Base-by-base conservation (phyloP, 257 asterid genomes). In the Penstemon barbatus region DNA sequence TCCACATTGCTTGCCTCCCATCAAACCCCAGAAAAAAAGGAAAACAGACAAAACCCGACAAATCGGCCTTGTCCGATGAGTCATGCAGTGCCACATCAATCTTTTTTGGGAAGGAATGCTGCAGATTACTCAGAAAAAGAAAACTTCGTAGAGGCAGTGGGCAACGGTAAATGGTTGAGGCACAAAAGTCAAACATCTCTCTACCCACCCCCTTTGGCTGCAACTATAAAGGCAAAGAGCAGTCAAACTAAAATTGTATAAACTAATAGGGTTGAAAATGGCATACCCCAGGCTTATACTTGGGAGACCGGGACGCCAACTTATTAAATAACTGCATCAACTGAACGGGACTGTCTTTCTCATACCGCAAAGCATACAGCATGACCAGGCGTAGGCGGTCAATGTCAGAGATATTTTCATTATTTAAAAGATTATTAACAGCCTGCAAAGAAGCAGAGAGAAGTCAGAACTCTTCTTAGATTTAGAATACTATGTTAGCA, bases 301-400 rank as follows among this genome's bases (percentile, higher is more conserved):
- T 88, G 11, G 97, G 97, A 77, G 95, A 87, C 51, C 89, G 81
- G 25, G 99, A 81, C 49, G 99, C 99, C 87, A 94, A 74, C 81
- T 94, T 94, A 76, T 89, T 91, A 78, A 94, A 94, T 71, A 94
- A 77, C 82, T 91, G 99, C 99, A 94, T 91, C 76, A 90, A 86
- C 86, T 93, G 99, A 78, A 89, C 96, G 5, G 96, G 96, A 72
- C 96, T 88, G 43, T 94, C 99, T 79, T 91, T 94, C 84, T 94
- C 99, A 76, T 94, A 94, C 61, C 99, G 96, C 82, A 94, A 71
- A 54, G 97, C 96, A 74, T 94, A 94, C 73, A 94, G 79, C 97
- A 91, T 94, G 68, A 94, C 99, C 15, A 94, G 80, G 68, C 99
- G 97, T 69, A 94, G 79, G 43, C 95, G 88, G 78, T 94, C 99